Evolutionary conservation across 2,329 filamentous ascomycete genomes (phyloP).

Genomic region (Phoma sp.): DNA sequence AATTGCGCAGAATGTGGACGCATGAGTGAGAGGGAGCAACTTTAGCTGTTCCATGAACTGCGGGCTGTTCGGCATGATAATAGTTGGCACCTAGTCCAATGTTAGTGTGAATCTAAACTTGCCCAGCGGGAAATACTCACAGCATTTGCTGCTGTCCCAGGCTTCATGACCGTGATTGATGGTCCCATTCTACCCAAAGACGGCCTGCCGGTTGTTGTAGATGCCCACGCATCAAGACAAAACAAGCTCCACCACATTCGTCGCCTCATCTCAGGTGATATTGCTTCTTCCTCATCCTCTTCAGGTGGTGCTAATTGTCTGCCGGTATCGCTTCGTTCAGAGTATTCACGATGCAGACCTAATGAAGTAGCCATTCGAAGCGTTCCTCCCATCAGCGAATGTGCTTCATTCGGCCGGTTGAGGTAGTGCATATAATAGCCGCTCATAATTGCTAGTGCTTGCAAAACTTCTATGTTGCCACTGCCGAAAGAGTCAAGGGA

Average conservation of each 20-base stretch:
- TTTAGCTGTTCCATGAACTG: slow-evolving; percentile 64
- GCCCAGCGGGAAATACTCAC: slow-evolving; percentile 25
- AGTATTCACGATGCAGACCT: slow-evolving; percentile 72
- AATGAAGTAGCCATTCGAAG: slow-evolving; percentile 77
- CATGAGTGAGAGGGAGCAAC: slow-evolving; percentile 75
- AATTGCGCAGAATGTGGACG: slow-evolving; percentile 81
- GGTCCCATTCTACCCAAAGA: slow-evolving; percentile 49
- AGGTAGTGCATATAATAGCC: slow-evolving; percentile 82
- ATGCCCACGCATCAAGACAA: slow-evolving; percentile 54
- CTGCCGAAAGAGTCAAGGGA: slow-evolving; percentile 72
- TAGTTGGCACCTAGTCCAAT: slow-evolving; percentile 19
- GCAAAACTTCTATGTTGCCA: slow-evolving; percentile 75
- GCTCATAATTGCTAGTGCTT: slow-evolving; percentile 74
- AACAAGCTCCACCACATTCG: slow-evolving; percentile 57
- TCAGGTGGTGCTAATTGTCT: slow-evolving; percentile 28
- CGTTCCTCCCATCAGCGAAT: slow-evolving; percentile 74
- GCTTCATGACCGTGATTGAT: slow-evolving; percentile 49
- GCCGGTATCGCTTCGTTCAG: slow-evolving; percentile 40
- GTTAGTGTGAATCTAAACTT: slow-evolving; percentile 6
- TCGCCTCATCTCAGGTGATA: slow-evolving; percentile 50
- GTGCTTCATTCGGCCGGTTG: slow-evolving; percentile 79
- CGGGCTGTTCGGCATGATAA: slow-evolving; percentile 44
- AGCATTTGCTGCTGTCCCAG: slow-evolving; percentile 42
- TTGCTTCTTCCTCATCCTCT: slow-evolving; percentile 41
- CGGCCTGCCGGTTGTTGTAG: slow-evolving; percentile 54